Conservation (phyloP, 2,329 filamentous ascomycete species). For the Cercospora beticola region DNA sequence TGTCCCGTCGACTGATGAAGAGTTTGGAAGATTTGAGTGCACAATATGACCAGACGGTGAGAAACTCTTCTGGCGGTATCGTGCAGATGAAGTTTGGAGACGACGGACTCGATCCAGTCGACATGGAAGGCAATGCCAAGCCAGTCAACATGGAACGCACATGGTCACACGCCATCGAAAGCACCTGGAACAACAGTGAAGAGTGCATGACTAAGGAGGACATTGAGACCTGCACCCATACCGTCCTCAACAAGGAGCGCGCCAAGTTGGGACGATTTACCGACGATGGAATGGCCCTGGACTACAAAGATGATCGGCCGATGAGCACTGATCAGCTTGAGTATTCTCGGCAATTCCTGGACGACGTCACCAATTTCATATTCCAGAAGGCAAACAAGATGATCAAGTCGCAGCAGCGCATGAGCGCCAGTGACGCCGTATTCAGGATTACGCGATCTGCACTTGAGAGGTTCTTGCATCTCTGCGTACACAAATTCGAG, state of each 20-base stretch:
- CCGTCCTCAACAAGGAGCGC: constrained; percentile 67
- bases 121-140: constrained; percentile 93
- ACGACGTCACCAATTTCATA: constrained; percentile 73
- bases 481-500: constrained; percentile 87
- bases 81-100: constrained; percentile 98
- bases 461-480: constrained; percentile 70
- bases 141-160: constrained; percentile 91
- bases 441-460: constrained; percentile 75
- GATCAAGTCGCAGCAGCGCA: constrained; percentile 29
- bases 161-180: constrained; percentile 75
- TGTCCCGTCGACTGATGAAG: constrained; percentile 98
- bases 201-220: constrained; percentile 70
- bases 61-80: constrained; percentile 82
- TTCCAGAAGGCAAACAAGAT: constrained; percentile 33
- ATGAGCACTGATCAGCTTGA: constrained; percentile 63
- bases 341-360: constrained; percentile 77
- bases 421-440: constrained; percentile 55
- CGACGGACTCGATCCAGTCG: constrained; percentile 90
- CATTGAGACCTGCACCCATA: constrained; percentile 66
- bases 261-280: constrained; percentile 53
- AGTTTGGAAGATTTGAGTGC: constrained; percentile 92
- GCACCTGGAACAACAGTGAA: constrained; percentile 77
- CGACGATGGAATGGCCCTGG: constrained; percentile 46
- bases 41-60: constrained; percentile 90
- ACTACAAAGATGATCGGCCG: constrained; percentile 70